phyloP scores from a whole-genome alignment of 1,284 basidiomycete genomes.

The Boletellus deceptivus region DNA sequence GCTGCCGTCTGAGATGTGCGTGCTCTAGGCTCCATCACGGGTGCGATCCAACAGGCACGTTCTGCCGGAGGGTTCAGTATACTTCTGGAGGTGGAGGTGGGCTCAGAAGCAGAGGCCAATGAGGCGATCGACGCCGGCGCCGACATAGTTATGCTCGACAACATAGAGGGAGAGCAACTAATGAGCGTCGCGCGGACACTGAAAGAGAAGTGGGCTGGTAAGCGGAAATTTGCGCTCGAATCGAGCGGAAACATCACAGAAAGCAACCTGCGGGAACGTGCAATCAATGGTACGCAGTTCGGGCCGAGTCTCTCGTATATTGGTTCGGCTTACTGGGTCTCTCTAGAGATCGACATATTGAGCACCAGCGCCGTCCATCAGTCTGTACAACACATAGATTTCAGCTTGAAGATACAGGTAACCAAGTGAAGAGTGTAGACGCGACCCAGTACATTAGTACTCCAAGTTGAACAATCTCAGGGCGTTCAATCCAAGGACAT shows the following conservation, averaged over 20 bases:
- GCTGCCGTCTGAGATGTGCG: conserved; percentile 1
- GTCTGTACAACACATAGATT: conserved; percentile 89
- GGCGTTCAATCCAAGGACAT: conserved; percentile 71
- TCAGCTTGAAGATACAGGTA: conserved; percentile 88
- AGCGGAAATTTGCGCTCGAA: conserved; percentile 85
- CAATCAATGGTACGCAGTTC: conserved; percentile 63
- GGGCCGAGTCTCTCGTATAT: not conserved
- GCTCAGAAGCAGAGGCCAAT: conserved; percentile 85
- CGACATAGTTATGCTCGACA: conserved; percentile 98
- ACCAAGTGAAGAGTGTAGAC: conserved; percentile 34
- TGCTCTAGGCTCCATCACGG: conserved; percentile 80
- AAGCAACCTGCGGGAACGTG: conserved; percentile 69
- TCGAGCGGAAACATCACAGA: conserved; percentile 93
- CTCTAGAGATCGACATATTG: conserved; percentile 87
- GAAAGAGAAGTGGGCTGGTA: conserved; percentile 74
- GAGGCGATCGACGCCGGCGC: conserved; percentile 96
- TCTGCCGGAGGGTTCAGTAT: conserved; percentile 91
- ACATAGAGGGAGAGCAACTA: conserved; percentile 80
- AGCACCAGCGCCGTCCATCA: conserved; percentile 94
- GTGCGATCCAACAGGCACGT: conserved; percentile 83
- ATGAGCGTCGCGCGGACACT: conserved; percentile 65
- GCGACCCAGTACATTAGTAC: conserved; percentile 15
- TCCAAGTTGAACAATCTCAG: conserved; percentile 58
- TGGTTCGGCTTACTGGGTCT: conserved; percentile 4
- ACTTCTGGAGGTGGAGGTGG: conserved; percentile 93